Evolutionary conservation across 352 stramenopile species (phyloP).

Genomic region (Plasmopara muralis): DNA sequence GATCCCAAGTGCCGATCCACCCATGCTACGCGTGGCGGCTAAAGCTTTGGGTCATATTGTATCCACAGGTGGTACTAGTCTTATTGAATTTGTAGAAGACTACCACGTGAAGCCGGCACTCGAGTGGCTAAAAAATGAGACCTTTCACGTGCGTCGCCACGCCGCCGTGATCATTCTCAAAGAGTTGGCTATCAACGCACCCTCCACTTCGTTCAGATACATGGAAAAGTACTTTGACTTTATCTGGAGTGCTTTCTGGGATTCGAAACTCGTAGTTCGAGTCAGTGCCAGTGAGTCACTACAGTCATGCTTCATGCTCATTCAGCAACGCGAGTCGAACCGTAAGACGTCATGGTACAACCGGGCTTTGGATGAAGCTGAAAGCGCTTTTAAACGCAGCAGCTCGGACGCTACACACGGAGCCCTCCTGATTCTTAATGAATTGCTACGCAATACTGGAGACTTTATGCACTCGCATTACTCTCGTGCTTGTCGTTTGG

Average conservation of each 20-base stretch:
- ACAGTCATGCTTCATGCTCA: constrained; percentile 80
- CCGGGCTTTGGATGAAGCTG: constrained; percentile 68
- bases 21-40: constrained; percentile 64
- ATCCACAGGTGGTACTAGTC: constrained; percentile 73
- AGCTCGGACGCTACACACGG: constrained; percentile 76
- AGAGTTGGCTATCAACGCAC: constrained; percentile 79
- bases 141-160: constrained; percentile 80
- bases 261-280: constrained; percentile 67
- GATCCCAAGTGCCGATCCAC: constrained; percentile 62
- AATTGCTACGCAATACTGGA: constrained; percentile 79
- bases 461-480: constrained; percentile 88
- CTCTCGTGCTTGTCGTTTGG: constrained; percentile 54
- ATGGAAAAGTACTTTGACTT: constrained; percentile 89
- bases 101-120: constrained; percentile 85
- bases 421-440: constrained; percentile 78
- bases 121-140: constrained; percentile 86
- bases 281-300: constrained; percentile 78
- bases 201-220: constrained; percentile 80
- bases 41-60: constrained; percentile 85
- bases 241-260: constrained; percentile 87
- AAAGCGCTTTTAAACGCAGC: constrained; percentile 64
- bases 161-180: constrained; percentile 85
- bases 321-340: constrained; percentile 85
- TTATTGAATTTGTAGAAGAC: constrained; percentile 87
- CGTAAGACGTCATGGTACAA: constrained; percentile 80